Evolutionary conservation across 176 grass and related monocot species (phyloP).

Genomic region (Cenchrus fungigraminus): DNA sequence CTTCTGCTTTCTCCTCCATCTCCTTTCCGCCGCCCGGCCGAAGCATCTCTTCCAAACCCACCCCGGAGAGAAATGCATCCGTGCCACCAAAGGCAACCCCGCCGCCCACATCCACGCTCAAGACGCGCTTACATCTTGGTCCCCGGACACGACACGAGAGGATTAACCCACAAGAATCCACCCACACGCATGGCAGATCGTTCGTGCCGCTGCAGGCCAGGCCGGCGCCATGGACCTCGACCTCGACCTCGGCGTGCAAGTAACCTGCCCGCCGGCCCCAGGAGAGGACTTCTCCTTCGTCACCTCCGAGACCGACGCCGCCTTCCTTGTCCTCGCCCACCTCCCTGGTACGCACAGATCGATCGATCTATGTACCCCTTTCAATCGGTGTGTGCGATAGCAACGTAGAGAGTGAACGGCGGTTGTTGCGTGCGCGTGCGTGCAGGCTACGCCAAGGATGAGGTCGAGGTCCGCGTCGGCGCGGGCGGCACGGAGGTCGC

Average conservation of each 20-base stretch:
- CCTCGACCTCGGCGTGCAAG: conserved; percentile 62
- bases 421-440: neutral
- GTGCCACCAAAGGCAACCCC: conserved; percentile 12
- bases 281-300: conserved; percentile 63
- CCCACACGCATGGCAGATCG: conserved; percentile 17
- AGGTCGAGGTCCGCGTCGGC: conserved; percentile 62
- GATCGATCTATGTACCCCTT: neutral
- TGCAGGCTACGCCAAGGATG: conserved; percentile 69
- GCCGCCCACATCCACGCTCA: neutral
- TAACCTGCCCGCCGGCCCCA: conserved; percentile 23
- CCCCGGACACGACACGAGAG: neutral
- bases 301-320: conserved; percentile 62
- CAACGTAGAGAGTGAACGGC: neutral
- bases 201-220: neutral
- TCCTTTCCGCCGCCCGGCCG: neutral
- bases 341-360: conserved; percentile 52
- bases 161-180: conserved; percentile 32
- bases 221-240: conserved; percentile 57
- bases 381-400: neutral
- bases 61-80: neutral
- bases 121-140: conserved; percentile 14
- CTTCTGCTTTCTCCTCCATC: too few relatives aligned
- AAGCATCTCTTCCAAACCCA: conserved; percentile 38
- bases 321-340: conserved; percentile 74
- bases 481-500: conserved; percentile 54